Evolutionary conservation across 2,329 filamentous ascomycete genomes (phyloP).

Genomic region (Macrophomina pseudophaseolina): DNA sequence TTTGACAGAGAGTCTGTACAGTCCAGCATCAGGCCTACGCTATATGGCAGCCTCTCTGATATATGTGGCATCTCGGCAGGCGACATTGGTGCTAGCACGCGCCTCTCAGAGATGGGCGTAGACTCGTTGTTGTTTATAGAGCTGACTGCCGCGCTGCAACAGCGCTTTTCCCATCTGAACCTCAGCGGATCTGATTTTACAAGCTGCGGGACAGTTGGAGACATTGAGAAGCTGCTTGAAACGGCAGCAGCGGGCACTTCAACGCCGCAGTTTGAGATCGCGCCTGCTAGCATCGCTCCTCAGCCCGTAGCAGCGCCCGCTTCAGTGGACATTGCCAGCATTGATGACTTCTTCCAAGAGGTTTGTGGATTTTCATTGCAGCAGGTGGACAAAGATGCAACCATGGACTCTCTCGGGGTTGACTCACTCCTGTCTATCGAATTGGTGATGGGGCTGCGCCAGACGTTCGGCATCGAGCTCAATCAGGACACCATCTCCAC

Average conservation of each 20-base stretch:
- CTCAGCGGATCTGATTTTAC: background rate
- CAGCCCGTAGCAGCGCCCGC: no score
- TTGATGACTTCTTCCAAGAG: background rate
- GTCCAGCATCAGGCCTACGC: background rate
- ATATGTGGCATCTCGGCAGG: background rate
- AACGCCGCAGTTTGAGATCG: background rate
- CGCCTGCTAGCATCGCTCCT: background rate
- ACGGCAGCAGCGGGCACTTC: background rate
- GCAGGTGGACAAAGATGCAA: conserved; percentile 28
- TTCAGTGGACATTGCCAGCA: no score
- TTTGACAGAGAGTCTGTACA: background rate
- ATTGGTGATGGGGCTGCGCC: conserved; percentile 30
- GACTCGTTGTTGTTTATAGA: conserved; percentile 38
- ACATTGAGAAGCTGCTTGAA: conserved; percentile 8
- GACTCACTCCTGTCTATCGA: conserved; percentile 38
- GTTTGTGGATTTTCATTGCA: conserved; percentile 30
- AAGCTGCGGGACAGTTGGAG: background rate
- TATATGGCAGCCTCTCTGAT: background rate
- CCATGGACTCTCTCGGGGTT: conserved; percentile 32
- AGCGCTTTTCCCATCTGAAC: conserved; percentile 29
- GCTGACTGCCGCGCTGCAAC: conserved; percentile 31
- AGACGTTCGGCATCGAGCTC: conserved; percentile 33
- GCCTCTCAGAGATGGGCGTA: conserved; percentile 31
- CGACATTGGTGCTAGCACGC: background rate
- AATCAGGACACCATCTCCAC: conserved; percentile 7